These are phyloP conservation scores for Pythium graminicola DNA, from an alignment of 352 stramenopile genomes.

Conservation along the genomic window DNA sequence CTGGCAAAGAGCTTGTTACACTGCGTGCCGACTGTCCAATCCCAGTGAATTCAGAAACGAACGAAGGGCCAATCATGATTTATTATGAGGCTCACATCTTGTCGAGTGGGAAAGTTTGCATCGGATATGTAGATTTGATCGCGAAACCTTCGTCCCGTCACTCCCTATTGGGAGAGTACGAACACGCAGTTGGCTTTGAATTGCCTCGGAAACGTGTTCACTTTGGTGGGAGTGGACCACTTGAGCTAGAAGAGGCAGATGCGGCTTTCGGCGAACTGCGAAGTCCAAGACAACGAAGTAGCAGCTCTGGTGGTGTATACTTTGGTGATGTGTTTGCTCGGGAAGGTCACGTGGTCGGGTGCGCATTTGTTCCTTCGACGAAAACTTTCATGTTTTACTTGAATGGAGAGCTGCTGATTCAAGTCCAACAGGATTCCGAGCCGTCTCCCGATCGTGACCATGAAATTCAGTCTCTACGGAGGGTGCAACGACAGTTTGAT, in stretches of 20 bases:
- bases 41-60: not conserved
- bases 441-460: not conserved
- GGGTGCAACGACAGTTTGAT: constrained; percentile 29
- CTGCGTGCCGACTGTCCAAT: constrained; percentile 28
- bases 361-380: constrained; percentile 26
- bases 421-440: not conserved
- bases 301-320: constrained; percentile 18
- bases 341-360: constrained; percentile 53
- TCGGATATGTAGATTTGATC: constrained; percentile 34
- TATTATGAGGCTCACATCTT: constrained; percentile 55
- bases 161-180: constrained; percentile 35
- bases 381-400: constrained; percentile 48
- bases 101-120: constrained; percentile 40
- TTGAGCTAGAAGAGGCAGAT: constrained; percentile 6
- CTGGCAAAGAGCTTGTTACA: constrained; percentile 30
- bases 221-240: constrained; percentile 24
- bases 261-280: constrained; percentile 7
- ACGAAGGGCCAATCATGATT: constrained; percentile 8
- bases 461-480: no score
- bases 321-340: constrained; percentile 42
- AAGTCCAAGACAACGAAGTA: constrained; percentile 31
- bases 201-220: constrained; percentile 28
- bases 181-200: constrained; percentile 41
- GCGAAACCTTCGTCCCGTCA: constrained; percentile 9
- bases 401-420: constrained; percentile 41